Evolutionary conservation across 176 grass and related monocot genomes (phyloP).

Genomic region (Secale cereale): DNA sequence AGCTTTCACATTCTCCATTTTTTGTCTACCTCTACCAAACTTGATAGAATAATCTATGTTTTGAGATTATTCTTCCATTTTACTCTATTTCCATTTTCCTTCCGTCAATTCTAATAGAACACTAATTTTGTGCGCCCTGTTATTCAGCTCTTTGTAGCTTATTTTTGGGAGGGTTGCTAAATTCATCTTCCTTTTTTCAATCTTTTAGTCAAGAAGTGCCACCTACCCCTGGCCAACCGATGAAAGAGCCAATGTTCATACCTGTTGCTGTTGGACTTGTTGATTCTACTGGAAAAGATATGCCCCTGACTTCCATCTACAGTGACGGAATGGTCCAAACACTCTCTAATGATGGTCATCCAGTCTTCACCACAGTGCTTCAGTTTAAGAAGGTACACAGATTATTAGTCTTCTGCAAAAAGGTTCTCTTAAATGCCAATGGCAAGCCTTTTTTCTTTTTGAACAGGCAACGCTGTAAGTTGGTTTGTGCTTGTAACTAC

Average conservation of each 20-base stretch:
- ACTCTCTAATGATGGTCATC: constrained; percentile 41
- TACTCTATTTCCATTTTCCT: background rate
- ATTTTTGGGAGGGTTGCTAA: constrained; percentile 16
- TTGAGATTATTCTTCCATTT: constrained; percentile 2
- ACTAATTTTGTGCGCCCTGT: background rate
- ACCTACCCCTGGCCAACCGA: constrained; percentile 69
- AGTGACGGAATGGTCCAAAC: constrained; percentile 59
- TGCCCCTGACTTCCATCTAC: constrained; percentile 70
- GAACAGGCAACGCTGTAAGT: background rate
- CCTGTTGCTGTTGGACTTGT: constrained; percentile 83
- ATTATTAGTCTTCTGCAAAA: constrained; percentile 7
- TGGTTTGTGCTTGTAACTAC: background rate
- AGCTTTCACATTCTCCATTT: background rate
- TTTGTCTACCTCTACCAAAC: background rate
- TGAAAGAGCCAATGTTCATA: constrained; percentile 94
- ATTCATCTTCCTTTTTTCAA: background rate
- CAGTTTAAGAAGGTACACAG: constrained; percentile 75
- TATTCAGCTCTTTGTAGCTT: background rate
- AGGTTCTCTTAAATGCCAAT: background rate
- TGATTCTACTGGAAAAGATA: constrained; percentile 86
- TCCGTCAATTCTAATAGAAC: background rate
- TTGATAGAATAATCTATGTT: background rate
- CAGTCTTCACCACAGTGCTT: constrained; percentile 78
- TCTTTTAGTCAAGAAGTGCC: constrained; percentile 80
- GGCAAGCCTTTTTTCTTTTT: too few species aligned